Evolutionary conservation across 129 eudicot genomes (phyloP).

Genomic region (Silybum marianum): DNA sequence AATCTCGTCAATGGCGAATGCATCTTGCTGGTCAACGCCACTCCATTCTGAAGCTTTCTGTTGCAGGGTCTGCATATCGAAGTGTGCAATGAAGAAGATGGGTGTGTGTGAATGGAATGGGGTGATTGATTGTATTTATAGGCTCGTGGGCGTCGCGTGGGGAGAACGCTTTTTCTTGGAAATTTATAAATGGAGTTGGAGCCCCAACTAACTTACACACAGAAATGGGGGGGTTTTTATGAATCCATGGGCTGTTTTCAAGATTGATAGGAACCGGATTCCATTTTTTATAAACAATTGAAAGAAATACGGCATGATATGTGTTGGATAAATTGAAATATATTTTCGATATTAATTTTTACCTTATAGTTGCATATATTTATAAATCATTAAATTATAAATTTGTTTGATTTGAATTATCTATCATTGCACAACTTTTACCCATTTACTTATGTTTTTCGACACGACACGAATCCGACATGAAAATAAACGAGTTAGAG

Average conservation of each 20-base stretch:
- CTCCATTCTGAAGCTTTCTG: constrained; percentile 90
- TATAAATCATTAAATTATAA: too few species aligned
- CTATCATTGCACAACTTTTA: too few species aligned
- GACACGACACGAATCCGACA: too few species aligned
- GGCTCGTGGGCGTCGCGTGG: constrained; percentile 60
- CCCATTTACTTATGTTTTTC: too few species aligned
- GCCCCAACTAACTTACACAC: constrained; percentile 11
- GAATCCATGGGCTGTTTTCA: constrained; percentile 33
- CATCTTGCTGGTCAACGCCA: constrained; percentile 70
- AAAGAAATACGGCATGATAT: neutral
- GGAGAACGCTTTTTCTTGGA: constrained; percentile 34
- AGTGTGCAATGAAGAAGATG: constrained; percentile 9
- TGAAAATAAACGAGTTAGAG: too few species aligned
- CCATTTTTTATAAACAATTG: constrained; percentile 3
- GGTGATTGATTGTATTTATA: constrained; percentile 23
- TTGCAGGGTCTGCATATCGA: constrained; percentile 82
- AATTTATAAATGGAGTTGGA: neutral
- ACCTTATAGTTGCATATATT: too few species aligned
- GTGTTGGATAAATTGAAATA: neutral
- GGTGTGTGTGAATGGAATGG: neutral
- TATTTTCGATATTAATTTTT: too few species aligned
- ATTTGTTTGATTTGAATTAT: too few species aligned
- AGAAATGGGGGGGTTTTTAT: constrained; percentile 12
- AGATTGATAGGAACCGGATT: constrained; percentile 13
- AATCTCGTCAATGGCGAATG: constrained; percentile 84